A percentile compares a stretch with the other conserved stretches of the same genome.
These are phyloP conservation scores for Salvia hispanica DNA, from an alignment of 257 asterid genomes.

Conservation along the genomic window DNA sequence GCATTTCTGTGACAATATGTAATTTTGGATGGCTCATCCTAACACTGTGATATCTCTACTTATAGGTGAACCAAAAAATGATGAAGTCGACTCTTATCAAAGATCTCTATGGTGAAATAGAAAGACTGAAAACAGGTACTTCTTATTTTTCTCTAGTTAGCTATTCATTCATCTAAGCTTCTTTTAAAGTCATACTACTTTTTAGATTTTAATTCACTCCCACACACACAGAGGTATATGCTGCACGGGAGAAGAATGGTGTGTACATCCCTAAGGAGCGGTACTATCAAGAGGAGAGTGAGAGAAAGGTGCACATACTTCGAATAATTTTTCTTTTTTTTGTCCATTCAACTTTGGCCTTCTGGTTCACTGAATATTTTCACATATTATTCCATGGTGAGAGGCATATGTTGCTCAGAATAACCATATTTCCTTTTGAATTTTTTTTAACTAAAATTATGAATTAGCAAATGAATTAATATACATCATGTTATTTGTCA, in stretches of 20 bases:
- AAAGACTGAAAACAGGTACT: conserved; percentile 69
- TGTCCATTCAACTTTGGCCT: no score
- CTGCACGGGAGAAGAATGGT: conserved; percentile 84
- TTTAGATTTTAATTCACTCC: not conserved
- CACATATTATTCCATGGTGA: no score
- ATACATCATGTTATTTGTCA: no score
- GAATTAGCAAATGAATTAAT: no score
- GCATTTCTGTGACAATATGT: conserved; percentile 11
- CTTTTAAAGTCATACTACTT: not conserved
- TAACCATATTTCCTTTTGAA: not conserved
- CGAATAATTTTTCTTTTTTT: not conserved
- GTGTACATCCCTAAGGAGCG: conserved; percentile 89
- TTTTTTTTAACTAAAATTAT: no score
- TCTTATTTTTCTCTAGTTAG: not conserved
- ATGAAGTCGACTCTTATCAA: conserved; percentile 76
- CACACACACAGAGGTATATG: conserved; percentile 65
- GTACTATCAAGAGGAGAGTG: conserved; percentile 81
- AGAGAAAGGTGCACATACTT: conserved; percentile 57
- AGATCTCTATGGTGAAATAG: conserved; percentile 83
- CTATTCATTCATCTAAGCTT: conserved; percentile 3
- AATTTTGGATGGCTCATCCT: conserved; percentile 4
- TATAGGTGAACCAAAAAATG: conserved; percentile 90
- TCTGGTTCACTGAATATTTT: no score
- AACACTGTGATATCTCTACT: conserved; percentile 13
- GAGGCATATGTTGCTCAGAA: not conserved